Percentiles rank a stretch among this genome's conserved stretches.
Evolutionary conservation across 2,329 filamentous ascomycete genomes (phyloP).

Genomic region (Myriosclerotinia scirpicola): DNA sequence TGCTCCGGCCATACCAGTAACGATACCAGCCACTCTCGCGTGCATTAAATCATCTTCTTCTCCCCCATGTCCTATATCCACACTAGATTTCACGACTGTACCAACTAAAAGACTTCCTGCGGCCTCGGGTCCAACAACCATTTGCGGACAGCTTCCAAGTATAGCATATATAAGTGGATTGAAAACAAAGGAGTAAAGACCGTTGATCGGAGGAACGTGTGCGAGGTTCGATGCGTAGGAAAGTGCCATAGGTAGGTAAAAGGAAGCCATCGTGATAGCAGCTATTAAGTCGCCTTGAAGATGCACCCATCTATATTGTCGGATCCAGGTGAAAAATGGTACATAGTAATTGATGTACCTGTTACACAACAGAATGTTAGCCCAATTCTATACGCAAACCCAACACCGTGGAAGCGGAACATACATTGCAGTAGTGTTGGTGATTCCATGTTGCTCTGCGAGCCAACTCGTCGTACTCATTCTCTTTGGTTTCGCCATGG

Average conservation of each 20-base stretch:
- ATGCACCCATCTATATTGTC: slow-evolving; percentile 79
- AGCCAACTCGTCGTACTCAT: slow-evolving; percentile 72
- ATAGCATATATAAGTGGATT: slow-evolving; percentile 89
- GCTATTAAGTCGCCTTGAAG: slow-evolving; percentile 83
- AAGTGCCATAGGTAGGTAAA: slow-evolving; percentile 96
- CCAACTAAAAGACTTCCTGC: slow-evolving; percentile 89
- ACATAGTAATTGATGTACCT: slow-evolving; percentile 94
- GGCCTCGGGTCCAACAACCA: slow-evolving; percentile 93
- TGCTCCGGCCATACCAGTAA: slow-evolving; percentile 82
- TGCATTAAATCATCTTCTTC: slow-evolving; percentile 67
- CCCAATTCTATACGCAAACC: neutral
- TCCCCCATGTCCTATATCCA: slow-evolving; percentile 64
- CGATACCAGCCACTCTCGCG: slow-evolving; percentile 81
- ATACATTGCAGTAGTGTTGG: slow-evolving; percentile 72
- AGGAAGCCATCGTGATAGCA: slow-evolving; percentile 93
- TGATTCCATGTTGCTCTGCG: slow-evolving; percentile 70
- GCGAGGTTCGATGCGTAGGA: slow-evolving; percentile 90
- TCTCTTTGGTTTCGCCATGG: slow-evolving; percentile 50
- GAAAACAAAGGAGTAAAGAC: slow-evolving; percentile 91
- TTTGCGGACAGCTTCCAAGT: slow-evolving; percentile 85
- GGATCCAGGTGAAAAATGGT: slow-evolving; percentile 86
- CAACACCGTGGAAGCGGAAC: slow-evolving; percentile 36
- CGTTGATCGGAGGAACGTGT: slow-evolving; percentile 90
- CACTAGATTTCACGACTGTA: slow-evolving; percentile 76
- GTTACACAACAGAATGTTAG: slow-evolving; percentile 11